Conservation (phyloP, 345 rosid species). For the Eucalyptus guilfoylei region DNA sequence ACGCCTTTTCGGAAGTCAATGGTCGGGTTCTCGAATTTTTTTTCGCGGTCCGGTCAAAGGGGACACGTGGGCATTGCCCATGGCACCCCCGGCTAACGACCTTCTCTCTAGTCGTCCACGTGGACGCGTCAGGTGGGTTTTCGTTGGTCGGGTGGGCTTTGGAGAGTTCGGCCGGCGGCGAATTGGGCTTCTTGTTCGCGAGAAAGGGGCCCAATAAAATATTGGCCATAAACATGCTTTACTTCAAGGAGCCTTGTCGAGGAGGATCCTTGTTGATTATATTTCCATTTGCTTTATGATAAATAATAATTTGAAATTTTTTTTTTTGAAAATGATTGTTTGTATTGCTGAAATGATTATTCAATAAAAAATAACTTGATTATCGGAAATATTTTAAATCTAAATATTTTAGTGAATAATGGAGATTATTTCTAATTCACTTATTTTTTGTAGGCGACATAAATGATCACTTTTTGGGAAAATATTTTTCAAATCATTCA, state of each 20-base stretch:
- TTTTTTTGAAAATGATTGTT: too few species aligned
- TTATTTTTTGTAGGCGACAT: not conserved
- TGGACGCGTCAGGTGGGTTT: not conserved
- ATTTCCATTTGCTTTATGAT: too few species aligned
- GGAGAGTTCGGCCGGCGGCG: not conserved
- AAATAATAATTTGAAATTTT: too few species aligned
- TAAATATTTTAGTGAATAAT: not conserved
- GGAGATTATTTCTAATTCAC: not conserved
- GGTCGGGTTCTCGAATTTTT: not conserved
- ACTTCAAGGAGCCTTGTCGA: not conserved
- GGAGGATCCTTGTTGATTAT: not conserved
- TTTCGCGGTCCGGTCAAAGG: not conserved
- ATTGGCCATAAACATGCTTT: not conserved
- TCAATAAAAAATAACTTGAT: too few species aligned
- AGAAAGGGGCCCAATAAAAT: not conserved
- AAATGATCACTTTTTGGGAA: not conserved
- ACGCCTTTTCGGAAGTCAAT: not conserved
- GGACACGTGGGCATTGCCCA: not conserved
- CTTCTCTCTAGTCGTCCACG: not conserved
- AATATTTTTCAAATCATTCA: not conserved
- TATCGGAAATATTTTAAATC: not conserved
- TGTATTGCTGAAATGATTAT: too few species aligned
- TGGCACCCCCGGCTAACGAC: not conserved
- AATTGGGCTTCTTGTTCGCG: not conserved
- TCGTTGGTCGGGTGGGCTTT: not conserved